Conservation (phyloP, 2,329 filamentous ascomycete species). For the Emmonsiellopsis sp. region DNA sequence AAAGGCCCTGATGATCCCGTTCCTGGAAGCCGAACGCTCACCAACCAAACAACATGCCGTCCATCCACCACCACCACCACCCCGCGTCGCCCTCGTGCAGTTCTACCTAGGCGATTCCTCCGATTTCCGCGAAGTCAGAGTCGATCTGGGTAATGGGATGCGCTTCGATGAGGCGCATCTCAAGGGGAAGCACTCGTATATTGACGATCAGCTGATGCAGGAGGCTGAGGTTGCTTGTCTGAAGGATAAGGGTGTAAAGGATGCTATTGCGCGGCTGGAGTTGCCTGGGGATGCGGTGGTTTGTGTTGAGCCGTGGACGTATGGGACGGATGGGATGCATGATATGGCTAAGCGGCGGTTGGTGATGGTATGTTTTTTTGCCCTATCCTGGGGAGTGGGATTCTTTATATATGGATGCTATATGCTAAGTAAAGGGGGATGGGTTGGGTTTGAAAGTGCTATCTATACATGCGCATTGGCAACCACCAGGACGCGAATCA, state of each 20-base stretch:
- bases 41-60: constrained; percentile 19
- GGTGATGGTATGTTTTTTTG: background rate
- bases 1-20: constrained; percentile 40
- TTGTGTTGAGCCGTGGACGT: constrained; percentile 48
- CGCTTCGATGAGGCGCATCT: constrained; percentile 24
- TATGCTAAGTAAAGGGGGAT: no score
- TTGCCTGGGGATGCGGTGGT: constrained; percentile 39
- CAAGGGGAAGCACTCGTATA: constrained; percentile 38
- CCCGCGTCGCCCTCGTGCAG: constrained; percentile 35
- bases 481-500: constrained; percentile 44
- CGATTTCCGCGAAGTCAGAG: constrained; percentile 12
- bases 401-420: no score
- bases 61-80: constrained; percentile 14
- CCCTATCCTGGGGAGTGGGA: background rate
- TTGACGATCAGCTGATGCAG: constrained; percentile 42
- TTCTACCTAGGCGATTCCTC: constrained; percentile 13
- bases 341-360: constrained; percentile 30
- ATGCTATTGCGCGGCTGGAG: constrained; percentile 33
- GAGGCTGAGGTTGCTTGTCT: constrained; percentile 41
- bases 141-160: constrained; percentile 3
- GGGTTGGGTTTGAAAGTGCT: constrained; percentile 17
- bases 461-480: constrained; percentile 33
- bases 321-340: constrained; percentile 46
- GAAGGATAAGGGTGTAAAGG: constrained; percentile 34
- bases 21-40: constrained; percentile 37